Evolutionary conservation across 257 asterid species (phyloP).

Genomic region (Rhazya stricta): DNA sequence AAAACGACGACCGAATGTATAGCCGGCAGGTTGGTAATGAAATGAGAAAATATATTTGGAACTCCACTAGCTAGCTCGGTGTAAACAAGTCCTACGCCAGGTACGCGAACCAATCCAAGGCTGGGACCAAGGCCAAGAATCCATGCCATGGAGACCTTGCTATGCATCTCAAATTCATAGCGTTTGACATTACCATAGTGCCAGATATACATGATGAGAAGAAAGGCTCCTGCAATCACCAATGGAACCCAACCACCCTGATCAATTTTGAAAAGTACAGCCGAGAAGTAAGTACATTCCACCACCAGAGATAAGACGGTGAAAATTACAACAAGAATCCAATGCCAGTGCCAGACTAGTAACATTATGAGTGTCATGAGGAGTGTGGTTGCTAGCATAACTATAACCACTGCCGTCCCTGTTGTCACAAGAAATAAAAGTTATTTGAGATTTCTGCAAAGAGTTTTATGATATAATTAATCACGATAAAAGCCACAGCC

Average conservation of each 20-base stretch:
- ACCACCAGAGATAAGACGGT: conserved; percentile 64
- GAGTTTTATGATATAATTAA: not conserved
- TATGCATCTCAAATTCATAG: conserved; percentile 90
- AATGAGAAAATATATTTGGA: conserved; percentile 90
- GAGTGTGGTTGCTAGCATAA: conserved; percentile 89
- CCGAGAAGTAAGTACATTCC: conserved; percentile 82
- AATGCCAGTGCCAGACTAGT: conserved; percentile 93
- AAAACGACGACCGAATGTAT: conserved; percentile 82
- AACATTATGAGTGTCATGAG: conserved; percentile 88
- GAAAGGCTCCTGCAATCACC: conserved; percentile 79
- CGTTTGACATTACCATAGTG: conserved; percentile 84
- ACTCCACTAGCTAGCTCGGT: conserved; percentile 97
- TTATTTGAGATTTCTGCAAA: not conserved
- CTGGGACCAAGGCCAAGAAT: conserved; percentile 93
- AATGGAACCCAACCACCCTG: conserved; percentile 99
- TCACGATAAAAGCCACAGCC: not conserved
- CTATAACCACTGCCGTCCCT: conserved; percentile 96
- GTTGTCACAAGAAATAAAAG: conserved; percentile 14
- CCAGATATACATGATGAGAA: conserved; percentile 87
- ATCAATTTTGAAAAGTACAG: conserved; percentile 74
- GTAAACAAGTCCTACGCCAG: conserved; percentile 94
- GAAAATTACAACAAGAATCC: conserved; percentile 73
- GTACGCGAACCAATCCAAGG: conserved; percentile 92
- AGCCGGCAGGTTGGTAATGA: conserved; percentile 88
- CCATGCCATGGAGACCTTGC: conserved; percentile 97